These are phyloP conservation scores for Citrus maxima DNA, from an alignment of 345 rosid genomes.

Conservation along the genomic window DNA sequence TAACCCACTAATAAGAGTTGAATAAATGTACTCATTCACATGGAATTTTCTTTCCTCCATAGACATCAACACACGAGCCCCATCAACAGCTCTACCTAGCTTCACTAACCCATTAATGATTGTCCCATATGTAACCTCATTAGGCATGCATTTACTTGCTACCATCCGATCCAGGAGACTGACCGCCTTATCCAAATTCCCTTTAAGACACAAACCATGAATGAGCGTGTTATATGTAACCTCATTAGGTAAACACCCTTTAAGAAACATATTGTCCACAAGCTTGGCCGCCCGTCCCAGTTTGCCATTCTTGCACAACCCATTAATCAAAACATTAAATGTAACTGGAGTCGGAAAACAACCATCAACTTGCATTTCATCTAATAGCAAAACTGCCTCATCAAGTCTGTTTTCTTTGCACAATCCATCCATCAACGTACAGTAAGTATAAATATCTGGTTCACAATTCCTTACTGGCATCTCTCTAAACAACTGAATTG, in stretches of 20 bases:
- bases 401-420: constrained; percentile 73
- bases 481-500: constrained; percentile 62
- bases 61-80: constrained; percentile 38
- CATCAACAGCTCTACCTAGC: constrained; percentile 62
- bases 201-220: constrained; percentile 79
- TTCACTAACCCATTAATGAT: constrained; percentile 81
- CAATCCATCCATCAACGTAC: constrained; percentile 93
- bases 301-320: constrained; percentile 80
- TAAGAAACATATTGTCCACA: constrained; percentile 88
- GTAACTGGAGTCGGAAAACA: constrained; percentile 63
- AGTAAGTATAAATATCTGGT: constrained; percentile 81
- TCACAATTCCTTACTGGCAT: constrained; percentile 54
- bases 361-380: constrained; percentile 95
- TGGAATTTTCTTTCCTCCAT: constrained; percentile 76
- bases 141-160: constrained; percentile 61
- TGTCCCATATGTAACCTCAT: constrained; percentile 79
- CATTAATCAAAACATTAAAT: constrained; percentile 76
- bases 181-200: constrained; percentile 80
- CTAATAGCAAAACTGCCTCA: constrained; percentile 80
- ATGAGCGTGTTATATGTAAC: constrained; percentile 89
- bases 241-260: constrained; percentile 79
- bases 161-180: constrained; percentile 82
- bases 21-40: constrained; percentile 64
- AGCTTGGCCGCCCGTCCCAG: constrained; percentile 71
- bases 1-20: constrained; percentile 71